Conservation (phyloP, 2,329 filamentous ascomycete species). For the Colletotrichum falcatum region DNA sequence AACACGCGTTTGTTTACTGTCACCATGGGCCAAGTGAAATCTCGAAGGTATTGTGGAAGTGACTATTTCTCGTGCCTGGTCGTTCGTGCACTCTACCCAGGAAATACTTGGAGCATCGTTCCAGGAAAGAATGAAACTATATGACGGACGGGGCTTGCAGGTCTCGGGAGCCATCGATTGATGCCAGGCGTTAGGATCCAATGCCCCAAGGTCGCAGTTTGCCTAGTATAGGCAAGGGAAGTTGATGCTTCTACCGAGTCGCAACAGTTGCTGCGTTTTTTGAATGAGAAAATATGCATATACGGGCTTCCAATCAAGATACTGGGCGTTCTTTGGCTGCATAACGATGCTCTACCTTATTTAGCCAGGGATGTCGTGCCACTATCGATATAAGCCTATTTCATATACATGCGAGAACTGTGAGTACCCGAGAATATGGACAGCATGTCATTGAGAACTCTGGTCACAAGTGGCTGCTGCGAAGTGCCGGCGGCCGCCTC, state of each 20-base stretch:
- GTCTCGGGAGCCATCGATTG: no score
- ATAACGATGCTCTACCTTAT: background rate
- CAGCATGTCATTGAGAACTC: background rate
- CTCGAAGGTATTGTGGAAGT: no score
- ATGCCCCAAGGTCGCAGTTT: no score
- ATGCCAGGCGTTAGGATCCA: no score
- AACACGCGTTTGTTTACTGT: background rate
- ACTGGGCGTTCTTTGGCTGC: background rate
- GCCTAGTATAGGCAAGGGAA: background rate
- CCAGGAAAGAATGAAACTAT: background rate
- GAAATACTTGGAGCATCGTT: background rate
- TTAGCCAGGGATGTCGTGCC: background rate
- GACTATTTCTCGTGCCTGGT: background rate
- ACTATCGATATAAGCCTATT: background rate
- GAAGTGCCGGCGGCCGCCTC: slow-evolving; percentile 22
- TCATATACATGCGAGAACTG: no score
- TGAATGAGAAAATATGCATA: background rate
- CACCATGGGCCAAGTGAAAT: background rate
- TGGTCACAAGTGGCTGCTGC: background rate
- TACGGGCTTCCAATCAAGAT: background rate
- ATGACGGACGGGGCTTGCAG: no score
- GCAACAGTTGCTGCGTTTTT: background rate
- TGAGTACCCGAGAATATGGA: background rate
- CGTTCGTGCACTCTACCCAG: background rate
- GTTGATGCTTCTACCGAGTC: background rate